A percentile compares a stretch with the other conserved stretches of the same genome.
phyloP scores from a whole-genome alignment of 345 rosid genomes.

The Syzygium oleosum region DNA sequence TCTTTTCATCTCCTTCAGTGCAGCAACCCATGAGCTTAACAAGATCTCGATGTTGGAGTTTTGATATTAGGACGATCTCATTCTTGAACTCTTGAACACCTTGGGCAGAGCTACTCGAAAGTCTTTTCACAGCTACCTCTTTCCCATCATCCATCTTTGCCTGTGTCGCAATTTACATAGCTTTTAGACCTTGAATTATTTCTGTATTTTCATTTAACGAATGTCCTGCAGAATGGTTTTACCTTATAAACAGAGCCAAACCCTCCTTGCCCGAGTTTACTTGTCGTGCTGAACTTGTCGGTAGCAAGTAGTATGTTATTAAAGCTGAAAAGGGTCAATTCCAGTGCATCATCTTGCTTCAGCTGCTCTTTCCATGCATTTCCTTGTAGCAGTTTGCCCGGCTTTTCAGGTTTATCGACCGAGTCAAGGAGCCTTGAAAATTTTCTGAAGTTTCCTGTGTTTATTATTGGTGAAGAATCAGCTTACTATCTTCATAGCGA shows the following conservation, averaged over 20 bases:
- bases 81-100: constrained; percentile 49
- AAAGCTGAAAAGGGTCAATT: not conserved
- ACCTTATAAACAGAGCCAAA: constrained; percentile 7
- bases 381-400: not conserved
- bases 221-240: not conserved
- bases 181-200: not conserved
- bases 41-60: constrained; percentile 55
- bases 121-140: constrained; percentile 56
- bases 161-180: constrained; percentile 3
- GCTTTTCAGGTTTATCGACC: not conserved
- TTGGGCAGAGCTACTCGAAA: constrained; percentile 43
- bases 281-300: not conserved
- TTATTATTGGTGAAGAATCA: not conserved
- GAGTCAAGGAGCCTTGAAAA: not conserved
- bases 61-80: constrained; percentile 44
- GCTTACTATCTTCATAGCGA: not conserved
- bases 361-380: not conserved
- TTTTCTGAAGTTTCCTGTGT: not conserved
- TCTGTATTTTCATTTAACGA: not conserved
- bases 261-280: constrained; percentile 6
- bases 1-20: constrained; percentile 39
- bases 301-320: not conserved
- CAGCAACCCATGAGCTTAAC: constrained; percentile 60
- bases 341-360: not conserved
- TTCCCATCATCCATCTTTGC: constrained; percentile 33